phyloP scores from a whole-genome alignment of 2,329 filamentous ascomycete genomes.

The Fusarium napiforme region DNA sequence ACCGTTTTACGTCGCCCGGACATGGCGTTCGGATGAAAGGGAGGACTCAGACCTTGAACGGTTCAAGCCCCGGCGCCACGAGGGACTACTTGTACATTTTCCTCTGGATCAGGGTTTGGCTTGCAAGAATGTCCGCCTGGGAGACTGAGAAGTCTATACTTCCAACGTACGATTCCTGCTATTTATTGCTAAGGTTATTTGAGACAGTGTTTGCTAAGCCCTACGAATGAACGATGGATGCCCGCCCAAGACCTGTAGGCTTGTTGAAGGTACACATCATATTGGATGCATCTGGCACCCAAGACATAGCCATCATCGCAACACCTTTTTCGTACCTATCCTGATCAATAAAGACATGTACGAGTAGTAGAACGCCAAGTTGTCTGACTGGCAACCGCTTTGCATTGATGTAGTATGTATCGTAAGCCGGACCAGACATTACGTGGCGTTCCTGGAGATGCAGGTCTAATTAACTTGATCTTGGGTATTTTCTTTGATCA shows the following conservation, averaged over 20 bases:
- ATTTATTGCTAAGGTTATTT: conserved; percentile 1
- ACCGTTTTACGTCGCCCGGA: conserved; percentile 33
- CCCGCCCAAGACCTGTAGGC: background rate
- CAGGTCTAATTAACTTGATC: background rate
- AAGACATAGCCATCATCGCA: conserved; percentile 8
- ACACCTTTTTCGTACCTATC: conserved; percentile 14
- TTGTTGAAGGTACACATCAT: background rate
- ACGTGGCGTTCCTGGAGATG: conserved; percentile 13
- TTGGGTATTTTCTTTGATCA: conserved; percentile 11
- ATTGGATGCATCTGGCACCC: background rate
- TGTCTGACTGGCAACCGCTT: background rate
- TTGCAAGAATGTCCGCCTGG: background rate
- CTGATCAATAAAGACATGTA: background rate
- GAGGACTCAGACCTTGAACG: conserved; percentile 35
- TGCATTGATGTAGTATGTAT: background rate
- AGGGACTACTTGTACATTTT: conserved; percentile 11
- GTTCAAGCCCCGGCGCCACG: conserved; percentile 37
- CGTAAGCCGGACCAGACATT: background rate
- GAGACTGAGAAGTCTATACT: conserved; percentile 5
- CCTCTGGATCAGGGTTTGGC: conserved; percentile 7
- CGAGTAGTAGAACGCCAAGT: background rate
- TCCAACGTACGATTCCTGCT: conserved; percentile 7
- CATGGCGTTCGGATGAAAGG: conserved; percentile 32
- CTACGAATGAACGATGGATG: conserved; percentile 15
- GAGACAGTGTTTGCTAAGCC: conserved; percentile 12